Evolutionary conservation across 2,329 filamentous ascomycete genomes (phyloP).

Genomic region (Scleromitrula shiraiana): DNA sequence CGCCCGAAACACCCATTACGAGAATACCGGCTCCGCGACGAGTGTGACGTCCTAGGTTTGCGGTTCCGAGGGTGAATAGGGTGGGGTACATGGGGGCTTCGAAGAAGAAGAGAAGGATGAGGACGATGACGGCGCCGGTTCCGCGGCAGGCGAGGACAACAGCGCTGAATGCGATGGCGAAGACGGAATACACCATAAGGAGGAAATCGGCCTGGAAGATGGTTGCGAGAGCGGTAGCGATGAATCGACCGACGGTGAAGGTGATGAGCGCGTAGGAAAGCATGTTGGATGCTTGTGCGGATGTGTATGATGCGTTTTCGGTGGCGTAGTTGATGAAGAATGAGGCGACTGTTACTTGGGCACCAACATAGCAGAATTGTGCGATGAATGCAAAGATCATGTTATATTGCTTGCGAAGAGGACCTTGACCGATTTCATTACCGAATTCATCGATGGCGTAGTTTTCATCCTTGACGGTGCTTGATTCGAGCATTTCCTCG

Average conservation of each 20-base stretch:
- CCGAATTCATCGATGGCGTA: constrained; percentile 51
- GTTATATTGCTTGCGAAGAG: constrained; percentile 62
- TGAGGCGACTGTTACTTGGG: constrained; percentile 56
- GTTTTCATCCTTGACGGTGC: constrained; percentile 27
- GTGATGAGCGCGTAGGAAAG: constrained; percentile 67
- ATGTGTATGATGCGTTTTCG: constrained; percentile 46
- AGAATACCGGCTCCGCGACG: constrained; percentile 69
- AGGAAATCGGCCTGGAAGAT: constrained; percentile 39
- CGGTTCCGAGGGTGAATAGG: constrained; percentile 69
- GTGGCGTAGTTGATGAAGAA: constrained; percentile 71
- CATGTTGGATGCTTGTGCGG: constrained; percentile 52
- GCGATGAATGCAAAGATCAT: constrained; percentile 69
- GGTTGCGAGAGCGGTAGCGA: constrained; percentile 41
- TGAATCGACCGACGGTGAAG: constrained; percentile 66
- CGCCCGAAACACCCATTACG: constrained; percentile 62
- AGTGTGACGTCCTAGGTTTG: constrained; percentile 66
- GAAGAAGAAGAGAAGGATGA: constrained; percentile 68
- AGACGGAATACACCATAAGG: constrained; percentile 59
- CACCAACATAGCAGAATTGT: constrained; percentile 72
- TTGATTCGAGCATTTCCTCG: constrained; percentile 33
- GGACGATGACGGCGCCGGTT: constrained; percentile 48
- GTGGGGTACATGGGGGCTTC: constrained; percentile 76
- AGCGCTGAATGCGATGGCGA: constrained; percentile 38
- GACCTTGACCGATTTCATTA: constrained; percentile 35
- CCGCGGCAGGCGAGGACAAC: constrained; percentile 22